Evolutionary conservation across 2,329 filamentous ascomycete species (phyloP), one percentile per base, ranked within the genome.

Genomic region (Proliferodiscus dingleyae): DNA sequence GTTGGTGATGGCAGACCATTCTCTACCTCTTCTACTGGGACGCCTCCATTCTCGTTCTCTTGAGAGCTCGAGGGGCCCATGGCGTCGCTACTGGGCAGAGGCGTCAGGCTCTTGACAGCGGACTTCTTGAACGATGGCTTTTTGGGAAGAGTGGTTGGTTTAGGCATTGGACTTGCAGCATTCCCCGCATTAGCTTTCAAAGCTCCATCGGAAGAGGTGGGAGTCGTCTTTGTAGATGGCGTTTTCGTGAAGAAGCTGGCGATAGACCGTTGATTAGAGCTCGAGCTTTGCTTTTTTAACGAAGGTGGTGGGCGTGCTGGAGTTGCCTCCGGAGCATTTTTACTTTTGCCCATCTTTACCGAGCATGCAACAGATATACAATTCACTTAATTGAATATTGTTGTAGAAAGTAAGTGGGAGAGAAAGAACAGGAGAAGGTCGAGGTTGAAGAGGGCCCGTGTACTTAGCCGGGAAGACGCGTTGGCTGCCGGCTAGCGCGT

Each of bases 31-130:
- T 76, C 73, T 45, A 51, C 45, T 36, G 54, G 55, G 16, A 61
- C 54, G 8, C 57, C 59, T 29, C 53, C 53, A 50, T 71, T 71
- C 45, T 78, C 72, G 51, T 85, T 83, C 56, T 85, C 80, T 52
- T 87, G 81, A 0, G 83, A 85, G 64, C 81, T 85, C 1, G 75
- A 73, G 18, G 81, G 81, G 43, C 84, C 80, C 21, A 80, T 64
- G 28, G 76, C 77, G 66, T 94, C 88, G 66, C 89, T 94, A 65
- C 87, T 95, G 4, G 89, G 85, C 5, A 85, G 77, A 4, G 89
- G 88, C 0, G 88, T 90, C 47, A 83, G 69, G 47, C 72, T 73
- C 37, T 60, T 61, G 22, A 51, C 29, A 2, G 47, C 37, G 6
- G 56, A 8, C n/a, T 60, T 61, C 33, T 48, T 58, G 41, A 64